These are phyloP conservation scores for Ceriops tagal DNA, from an alignment of 345 rosid genomes.

Conservation along the genomic window DNA sequence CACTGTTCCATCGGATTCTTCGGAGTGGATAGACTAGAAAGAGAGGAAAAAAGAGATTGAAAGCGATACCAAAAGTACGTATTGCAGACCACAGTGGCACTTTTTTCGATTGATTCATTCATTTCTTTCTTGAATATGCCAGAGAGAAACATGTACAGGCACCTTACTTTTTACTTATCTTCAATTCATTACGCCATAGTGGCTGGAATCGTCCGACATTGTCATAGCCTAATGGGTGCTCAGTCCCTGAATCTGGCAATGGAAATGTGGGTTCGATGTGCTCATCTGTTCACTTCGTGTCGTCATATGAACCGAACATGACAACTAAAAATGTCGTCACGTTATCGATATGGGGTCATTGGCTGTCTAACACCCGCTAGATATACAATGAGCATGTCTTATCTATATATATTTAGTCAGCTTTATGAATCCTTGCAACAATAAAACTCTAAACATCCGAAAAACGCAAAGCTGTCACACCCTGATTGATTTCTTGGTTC, in stretches of 20 bases:
- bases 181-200: constrained; percentile 6
- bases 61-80: not conserved
- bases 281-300: constrained; percentile 27
- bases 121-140: not conserved
- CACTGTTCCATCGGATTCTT: not conserved
- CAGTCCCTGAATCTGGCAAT: not conserved
- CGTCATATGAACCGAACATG: constrained; percentile 18
- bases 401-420: no score
- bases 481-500: no score
- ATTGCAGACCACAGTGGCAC: not conserved
- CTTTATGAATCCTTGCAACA: no score
- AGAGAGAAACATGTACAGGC: no score
- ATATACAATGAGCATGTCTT: not conserved
- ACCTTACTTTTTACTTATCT: not conserved
- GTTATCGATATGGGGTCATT: constrained; percentile 2
- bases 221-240: no score
- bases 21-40: not conserved
- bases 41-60: not conserved
- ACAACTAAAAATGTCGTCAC: constrained; percentile 22
- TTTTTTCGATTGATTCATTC: not conserved
- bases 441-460: no score
- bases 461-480: no score
- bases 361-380: not conserved
- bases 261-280: constrained; percentile 15
- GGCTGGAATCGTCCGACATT: not conserved